Conservation (phyloP, 2,329 filamentous ascomycete genomes). For the Blastomyces gilchristii region DNA sequence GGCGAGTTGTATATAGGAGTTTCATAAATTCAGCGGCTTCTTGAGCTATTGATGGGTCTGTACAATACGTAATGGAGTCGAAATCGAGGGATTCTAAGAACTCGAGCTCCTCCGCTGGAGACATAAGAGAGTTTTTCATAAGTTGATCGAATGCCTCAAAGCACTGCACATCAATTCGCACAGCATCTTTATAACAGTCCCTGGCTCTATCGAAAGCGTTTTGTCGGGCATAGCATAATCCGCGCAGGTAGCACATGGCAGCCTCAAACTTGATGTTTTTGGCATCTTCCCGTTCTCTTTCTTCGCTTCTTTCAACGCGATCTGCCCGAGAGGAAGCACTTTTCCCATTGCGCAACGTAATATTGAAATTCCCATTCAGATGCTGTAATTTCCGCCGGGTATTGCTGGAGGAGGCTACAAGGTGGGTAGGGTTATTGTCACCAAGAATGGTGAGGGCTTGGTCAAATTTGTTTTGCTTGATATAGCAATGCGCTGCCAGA, state of each 20-base stretch:
- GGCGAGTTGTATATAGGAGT: slow-evolving; percentile 87
- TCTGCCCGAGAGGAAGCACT: slow-evolving; percentile 37
- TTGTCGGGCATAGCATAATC: slow-evolving; percentile 90
- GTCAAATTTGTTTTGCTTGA: slow-evolving; percentile 83
- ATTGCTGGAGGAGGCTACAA: slow-evolving; percentile 59
- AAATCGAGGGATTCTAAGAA: slow-evolving; percentile 87
- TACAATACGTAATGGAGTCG: slow-evolving; percentile 60
- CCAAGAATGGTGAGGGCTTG: slow-evolving; percentile 79
- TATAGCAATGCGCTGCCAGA: slow-evolving; percentile 83
- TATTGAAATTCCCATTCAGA: slow-evolving; percentile 45
- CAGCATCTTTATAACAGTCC: slow-evolving; percentile 96
- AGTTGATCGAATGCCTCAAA: slow-evolving; percentile 97
- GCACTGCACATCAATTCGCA: slow-evolving; percentile 93
- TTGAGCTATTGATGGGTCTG: slow-evolving; percentile 59
- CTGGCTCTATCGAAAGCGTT: slow-evolving; percentile 96
- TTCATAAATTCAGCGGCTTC: slow-evolving; percentile 90
- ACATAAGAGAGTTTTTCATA: slow-evolving; percentile 91
- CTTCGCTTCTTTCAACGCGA: slow-evolving; percentile 48
- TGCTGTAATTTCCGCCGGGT: slow-evolving; percentile 62
- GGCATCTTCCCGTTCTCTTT: slow-evolving; percentile 57
- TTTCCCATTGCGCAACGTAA: slow-evolving; percentile 40
- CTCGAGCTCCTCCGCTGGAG: slow-evolving; percentile 76
- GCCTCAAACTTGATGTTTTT: slow-evolving; percentile 80
- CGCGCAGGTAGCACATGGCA: slow-evolving; percentile 91
- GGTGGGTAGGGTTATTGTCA: slow-evolving; percentile 85